These are phyloP conservation scores for Leishmania mexicana DNA, from an alignment of 208 protist species.

Conservation along the genomic window DNA sequence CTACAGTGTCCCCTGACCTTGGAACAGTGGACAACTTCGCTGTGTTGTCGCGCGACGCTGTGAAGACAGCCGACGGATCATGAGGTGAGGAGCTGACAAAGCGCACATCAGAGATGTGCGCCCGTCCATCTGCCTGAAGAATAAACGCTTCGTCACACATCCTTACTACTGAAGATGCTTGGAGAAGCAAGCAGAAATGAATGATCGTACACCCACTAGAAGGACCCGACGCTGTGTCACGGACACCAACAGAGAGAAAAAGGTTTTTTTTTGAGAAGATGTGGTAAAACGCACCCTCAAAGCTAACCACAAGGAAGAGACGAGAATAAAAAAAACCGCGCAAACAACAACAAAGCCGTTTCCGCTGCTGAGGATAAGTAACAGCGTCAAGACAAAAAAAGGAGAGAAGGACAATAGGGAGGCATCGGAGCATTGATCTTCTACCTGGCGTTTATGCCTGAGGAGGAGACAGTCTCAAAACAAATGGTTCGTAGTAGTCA, in stretches of 20 bases:
- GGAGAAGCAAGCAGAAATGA: not conserved
- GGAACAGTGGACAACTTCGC: constrained; percentile 39
- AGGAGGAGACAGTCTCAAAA: not conserved
- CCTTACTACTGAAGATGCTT: not conserved
- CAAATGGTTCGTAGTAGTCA: not conserved
- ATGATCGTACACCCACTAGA: not conserved
- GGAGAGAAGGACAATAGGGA: not conserved
- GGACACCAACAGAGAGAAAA: not conserved
- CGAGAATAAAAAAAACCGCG: not conserved
- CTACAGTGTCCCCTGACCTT: constrained; percentile 3
- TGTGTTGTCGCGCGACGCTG: constrained; percentile 66
- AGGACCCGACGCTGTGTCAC: too few species aligned
- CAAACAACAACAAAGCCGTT: not conserved
- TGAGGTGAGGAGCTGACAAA: constrained; percentile 34
- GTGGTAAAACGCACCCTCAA: not conserved
- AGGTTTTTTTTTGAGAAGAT: not conserved
- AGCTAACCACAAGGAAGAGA: not conserved
- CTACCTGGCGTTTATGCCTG: too few species aligned
- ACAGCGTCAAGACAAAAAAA: not conserved
- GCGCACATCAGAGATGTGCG: constrained; percentile 66
- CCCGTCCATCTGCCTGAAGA: constrained; percentile 56
- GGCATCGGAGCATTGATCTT: not conserved
- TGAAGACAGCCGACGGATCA: constrained; percentile 27
- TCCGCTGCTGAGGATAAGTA: not conserved
- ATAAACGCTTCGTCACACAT: constrained; percentile 32